Evolutionary conservation across 495 filamentous ascomycete species (phyloP), one percentile per base, ranked within the genome.

Genomic region (Choiromyces venosus): DNA sequence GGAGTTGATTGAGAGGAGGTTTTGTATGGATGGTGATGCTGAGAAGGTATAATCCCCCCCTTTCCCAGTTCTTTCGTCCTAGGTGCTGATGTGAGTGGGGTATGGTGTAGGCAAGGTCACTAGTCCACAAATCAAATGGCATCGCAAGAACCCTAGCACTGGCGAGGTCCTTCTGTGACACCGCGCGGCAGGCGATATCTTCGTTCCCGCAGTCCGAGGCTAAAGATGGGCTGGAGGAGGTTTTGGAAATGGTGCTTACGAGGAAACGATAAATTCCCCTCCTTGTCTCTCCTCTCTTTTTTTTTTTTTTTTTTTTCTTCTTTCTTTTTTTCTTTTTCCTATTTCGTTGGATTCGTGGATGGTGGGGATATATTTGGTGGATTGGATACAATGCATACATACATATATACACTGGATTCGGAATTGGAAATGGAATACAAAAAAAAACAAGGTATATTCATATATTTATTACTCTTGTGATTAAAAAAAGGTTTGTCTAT

Each of bases 161-260:
- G 52, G 95, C 95, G 18, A 91, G 96, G 81, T 91, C 94, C 73
- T 98, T 96, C 81, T 91, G 90, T 33, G 89, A 95, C 81, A 91
- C 91, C 79, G 95, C 95, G n/a, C 90, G 94, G 68, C 85, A 88
- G 25, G 91, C 94, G 25, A 91, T 99, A 76, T 85, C 86, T 78
- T 80, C 83, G 39, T 97, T 98, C 83, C 96, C 95, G 21, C 90
- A 93, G 69, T 92, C 92, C 78, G 95, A 97, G 72, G 95, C 96
- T 52, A 97, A 96, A 84, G 86, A 90, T 35, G 94, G 93, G 10
- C 85, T 99, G 69, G 86, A 95, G 76, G 92, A 97, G 74, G 97
- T 98, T 91, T 94, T 93, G 75, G 87, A 90, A 79, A 97, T 97
- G 85, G 93, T 93, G 2, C 87, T 97, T 85, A 91, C 93, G 80